Evolutionary conservation across 306 rosid genomes (phyloP).

Genomic region (Corylus avellana): DNA sequence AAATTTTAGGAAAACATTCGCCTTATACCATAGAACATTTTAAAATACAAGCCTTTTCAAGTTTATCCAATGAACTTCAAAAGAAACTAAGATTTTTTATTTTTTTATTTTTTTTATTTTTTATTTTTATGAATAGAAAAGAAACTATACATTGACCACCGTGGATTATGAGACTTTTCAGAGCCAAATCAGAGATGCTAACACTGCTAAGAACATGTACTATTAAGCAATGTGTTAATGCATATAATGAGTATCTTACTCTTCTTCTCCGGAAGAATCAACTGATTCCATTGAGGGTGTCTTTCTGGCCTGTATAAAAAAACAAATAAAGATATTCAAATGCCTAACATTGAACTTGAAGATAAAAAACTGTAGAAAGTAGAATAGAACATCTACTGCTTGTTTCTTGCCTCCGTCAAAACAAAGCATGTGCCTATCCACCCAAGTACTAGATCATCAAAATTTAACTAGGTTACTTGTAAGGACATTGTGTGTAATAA

Average conservation of each 20-base stretch:
- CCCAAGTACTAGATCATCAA: not conserved
- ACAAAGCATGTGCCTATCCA: constrained; percentile 7
- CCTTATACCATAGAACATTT: no score
- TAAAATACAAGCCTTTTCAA: no score
- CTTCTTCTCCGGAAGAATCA: constrained; percentile 98
- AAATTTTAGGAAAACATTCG: no score
- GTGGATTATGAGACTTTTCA: not conserved
- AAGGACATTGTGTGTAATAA: constrained; percentile 5
- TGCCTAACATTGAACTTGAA: constrained; percentile 14
- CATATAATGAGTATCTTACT: constrained; percentile 61
- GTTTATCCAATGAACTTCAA: no score
- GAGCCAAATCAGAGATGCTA: not conserved
- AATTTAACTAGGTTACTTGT: constrained; percentile 3
- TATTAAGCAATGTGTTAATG: constrained; percentile 3
- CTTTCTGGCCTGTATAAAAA: constrained; percentile 74
- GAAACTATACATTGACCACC: not conserved
- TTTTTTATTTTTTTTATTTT: no score
- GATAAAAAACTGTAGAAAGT: constrained; percentile 6
- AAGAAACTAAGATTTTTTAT: no score
- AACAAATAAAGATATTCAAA: constrained; percentile 38
- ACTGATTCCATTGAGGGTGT: constrained; percentile 89
- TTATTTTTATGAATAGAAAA: no score
- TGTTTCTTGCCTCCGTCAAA: constrained; percentile 4
- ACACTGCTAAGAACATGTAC: not conserved
- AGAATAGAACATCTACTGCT: constrained; percentile 4